Base-by-base conservation (phyloP, 2,329 filamentous ascomycete genomes). In the Fulvia fulva region DNA sequence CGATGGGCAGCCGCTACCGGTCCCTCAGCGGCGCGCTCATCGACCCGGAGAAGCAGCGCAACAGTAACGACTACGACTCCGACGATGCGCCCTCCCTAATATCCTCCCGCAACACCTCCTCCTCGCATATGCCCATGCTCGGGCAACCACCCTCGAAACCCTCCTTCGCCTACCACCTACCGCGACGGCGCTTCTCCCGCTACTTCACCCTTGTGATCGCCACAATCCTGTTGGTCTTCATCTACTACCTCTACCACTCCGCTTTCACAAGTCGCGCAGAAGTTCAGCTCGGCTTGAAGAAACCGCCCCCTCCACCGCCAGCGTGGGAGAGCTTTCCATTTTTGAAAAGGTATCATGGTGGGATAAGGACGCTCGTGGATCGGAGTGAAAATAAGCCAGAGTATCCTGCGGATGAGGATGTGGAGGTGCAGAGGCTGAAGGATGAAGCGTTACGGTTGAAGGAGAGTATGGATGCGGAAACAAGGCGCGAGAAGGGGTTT, bases 281-380 rank as follows among this genome's bases (percentile, higher is more conserved):
- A 61, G 73, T 81, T 53, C 81, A 82, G 58, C 70, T 88, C 26
- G 81, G 83, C 16, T 26, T 68, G 53, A 63, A 66, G 34, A 67
- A 69, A 30, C 85, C 85, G 63, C 81, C 81, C 12, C 80, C 84
- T 0, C 83, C 85, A 21, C 89, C 90, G 12, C 84, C 86, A 0
- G 75, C 83, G n/a, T 97, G 92, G 91, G 90, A 96, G 71, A 83
- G 82, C 9, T 97, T 96, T 71, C 85, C 86, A 0, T 95, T 96
- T 68, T 74, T 99, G 61, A 87, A 87, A 60, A 83, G 92, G 62
- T 99, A 97, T 72, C 94, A 97, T 72, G 93, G 91, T 14, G 94
- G 94, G 0, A 81, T 99, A 59, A 82, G 87, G 63, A 88, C 83
- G 0, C 71, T 99, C 61, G 83, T 89, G 0, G 75, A 84, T 0